Base-by-base conservation (phyloP, 2,329 filamentous ascomycete species). In the Pestalotiopsis sp. region DNA sequence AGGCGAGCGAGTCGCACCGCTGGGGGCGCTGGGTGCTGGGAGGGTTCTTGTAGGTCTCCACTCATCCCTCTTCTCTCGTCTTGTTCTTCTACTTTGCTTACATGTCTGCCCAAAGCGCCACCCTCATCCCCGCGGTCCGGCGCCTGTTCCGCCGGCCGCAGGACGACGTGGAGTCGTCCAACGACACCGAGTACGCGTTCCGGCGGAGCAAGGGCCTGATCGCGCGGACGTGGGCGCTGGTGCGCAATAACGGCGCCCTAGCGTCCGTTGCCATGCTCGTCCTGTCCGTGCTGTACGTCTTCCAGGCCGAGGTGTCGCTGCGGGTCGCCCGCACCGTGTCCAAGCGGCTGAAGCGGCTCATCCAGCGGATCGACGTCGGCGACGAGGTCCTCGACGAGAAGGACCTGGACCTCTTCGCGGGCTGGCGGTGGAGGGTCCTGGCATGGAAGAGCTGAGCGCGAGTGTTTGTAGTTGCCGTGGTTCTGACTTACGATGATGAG, bases 101-200 rank as follows among this genome's bases (percentile, higher is more conserved):
- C 25, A 68, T 59, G n/a, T 3, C 36, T 3, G n/a, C 36, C 12
- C n/a, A 39, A 58, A 88, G 86, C 36, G 85, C 85, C 1, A 79
- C 81, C 7, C 83, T 88, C 65, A 82, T 89, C 68, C 87, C 87
- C 0, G 76, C 82, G 2, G 82, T 89, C 25, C 85, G 85, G 57
- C 77, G 78, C 57, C 80, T 89, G 71, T 88, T 87, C 76, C 83
- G 84, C 17, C 82, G 85, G 17, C 77, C 80, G 14, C 69, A 76
- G 14, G 79, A 81, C 14, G 79, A 81, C 65, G 77, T 78, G 2
- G 75, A 79, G 7, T 76, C 81, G 0, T 74, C 82, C 70, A 88
- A 87, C 75, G 81, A 85, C 71, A 90, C 87, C 31, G 87, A 89
- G 78, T 86, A 89, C 73, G 87, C 87, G 38, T 89, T 88, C 74